Conservation (phyloP, 1,284 basidiomycete genomes). For the Veloboletus limbatus region DNA sequence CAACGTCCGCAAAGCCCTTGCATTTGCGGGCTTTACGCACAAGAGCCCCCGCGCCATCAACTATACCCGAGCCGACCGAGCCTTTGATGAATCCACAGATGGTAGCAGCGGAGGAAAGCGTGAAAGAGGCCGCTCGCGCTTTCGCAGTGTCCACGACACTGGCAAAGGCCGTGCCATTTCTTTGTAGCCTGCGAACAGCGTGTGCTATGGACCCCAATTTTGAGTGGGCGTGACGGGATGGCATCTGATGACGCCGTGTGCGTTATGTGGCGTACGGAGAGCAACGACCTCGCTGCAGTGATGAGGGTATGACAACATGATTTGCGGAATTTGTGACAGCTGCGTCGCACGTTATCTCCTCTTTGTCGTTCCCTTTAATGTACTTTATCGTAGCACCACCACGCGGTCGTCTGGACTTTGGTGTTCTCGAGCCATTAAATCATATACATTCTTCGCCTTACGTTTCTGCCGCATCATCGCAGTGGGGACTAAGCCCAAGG, state of each 20-base stretch:
- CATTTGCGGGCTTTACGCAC: slow-evolving; percentile 88
- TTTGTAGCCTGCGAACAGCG: slow-evolving; percentile 48
- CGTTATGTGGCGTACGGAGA: slow-evolving; percentile 31
- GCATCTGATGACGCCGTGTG: slow-evolving; percentile 32
- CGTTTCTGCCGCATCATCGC: slow-evolving; percentile 17
- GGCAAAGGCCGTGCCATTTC: slow-evolving; percentile 75
- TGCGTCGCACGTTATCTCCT: slow-evolving; percentile 6
- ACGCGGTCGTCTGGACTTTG: slow-evolving; percentile 17
- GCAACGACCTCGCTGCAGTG: slow-evolving; percentile 32
- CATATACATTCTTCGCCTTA: slow-evolving; percentile 13
- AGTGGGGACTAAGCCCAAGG: slow-evolving; percentile 2
- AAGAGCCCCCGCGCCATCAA: slow-evolving; percentile 77
- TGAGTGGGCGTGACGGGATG: slow-evolving; percentile 18
- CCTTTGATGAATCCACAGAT: slow-evolving; percentile 57
- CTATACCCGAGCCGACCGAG: slow-evolving; percentile 70
- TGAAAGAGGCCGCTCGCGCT: slow-evolving; percentile 57
- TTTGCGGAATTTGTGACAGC: slow-evolving; percentile 22
- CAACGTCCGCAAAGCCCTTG: slow-evolving; percentile 86
- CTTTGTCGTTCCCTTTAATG: slow-evolving; percentile 17
- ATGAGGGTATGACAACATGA: slow-evolving; percentile 32
- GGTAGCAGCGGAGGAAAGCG: slow-evolving; percentile 47
- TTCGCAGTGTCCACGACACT: slow-evolving; percentile 55
- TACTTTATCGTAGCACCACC: slow-evolving; percentile 10
- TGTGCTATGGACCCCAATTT: slow-evolving; percentile 30
- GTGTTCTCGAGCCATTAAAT: slow-evolving; percentile 19